Conservation (phyloP, 192 early-diverging fungal genomes). For the Dissophora globulifera region DNA sequence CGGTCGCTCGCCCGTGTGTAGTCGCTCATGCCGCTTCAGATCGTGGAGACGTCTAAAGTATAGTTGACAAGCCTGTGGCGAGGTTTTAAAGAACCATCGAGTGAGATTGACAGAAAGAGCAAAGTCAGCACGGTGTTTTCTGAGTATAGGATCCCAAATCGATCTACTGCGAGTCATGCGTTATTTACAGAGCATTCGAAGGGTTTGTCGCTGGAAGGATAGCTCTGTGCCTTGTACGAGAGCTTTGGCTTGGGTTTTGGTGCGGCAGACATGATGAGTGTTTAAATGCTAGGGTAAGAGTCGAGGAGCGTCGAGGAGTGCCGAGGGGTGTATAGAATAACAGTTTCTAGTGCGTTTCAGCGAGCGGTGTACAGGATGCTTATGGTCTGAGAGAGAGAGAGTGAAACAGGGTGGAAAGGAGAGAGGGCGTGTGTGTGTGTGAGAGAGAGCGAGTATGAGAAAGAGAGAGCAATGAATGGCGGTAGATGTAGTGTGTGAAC, state of each 20-base stretch:
- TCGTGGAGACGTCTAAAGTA: conserved; percentile 65
- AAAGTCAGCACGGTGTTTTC: too few species aligned
- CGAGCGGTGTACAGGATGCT: too few species aligned
- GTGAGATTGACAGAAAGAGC: too few species aligned
- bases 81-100: too few species aligned
- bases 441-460: neutral
- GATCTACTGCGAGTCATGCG: too few species aligned
- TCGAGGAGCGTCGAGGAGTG: too few species aligned
- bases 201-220: conserved; percentile 45
- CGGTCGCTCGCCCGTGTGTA: conserved; percentile 68
- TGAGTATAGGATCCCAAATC: too few species aligned
- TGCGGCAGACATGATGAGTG: conserved; percentile 9
- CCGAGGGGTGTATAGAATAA: too few species aligned
- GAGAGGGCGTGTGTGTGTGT: too few species aligned
- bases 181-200: conserved; percentile 51
- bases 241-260: conserved; percentile 49
- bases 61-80: conserved; percentile 51
- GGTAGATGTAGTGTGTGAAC: neutral
- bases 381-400: neutral
- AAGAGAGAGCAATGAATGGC: conserved; percentile 3
- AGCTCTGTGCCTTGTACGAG: conserved; percentile 53
- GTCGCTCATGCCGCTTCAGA: conserved; percentile 62
- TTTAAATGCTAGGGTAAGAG: too few species aligned
- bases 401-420: neutral
- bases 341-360: too few species aligned